Evolutionary conservation across 805 yeast genomes (phyloP), one percentile per base, ranked within the genome.

Genomic region (Hanseniaspora lachancei): DNA sequence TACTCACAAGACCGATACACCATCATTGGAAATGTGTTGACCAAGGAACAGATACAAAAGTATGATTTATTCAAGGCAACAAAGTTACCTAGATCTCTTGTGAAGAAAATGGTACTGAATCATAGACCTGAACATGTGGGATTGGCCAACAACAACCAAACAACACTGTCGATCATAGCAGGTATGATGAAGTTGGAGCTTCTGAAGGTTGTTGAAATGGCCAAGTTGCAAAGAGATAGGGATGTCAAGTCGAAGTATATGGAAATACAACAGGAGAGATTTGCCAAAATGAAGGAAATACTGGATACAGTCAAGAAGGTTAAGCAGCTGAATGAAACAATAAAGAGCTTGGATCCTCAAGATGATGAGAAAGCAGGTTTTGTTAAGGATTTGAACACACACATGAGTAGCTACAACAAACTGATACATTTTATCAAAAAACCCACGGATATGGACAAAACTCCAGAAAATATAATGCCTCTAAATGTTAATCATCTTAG

Each of bases 151-250:
- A 52, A 52, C 27, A 52, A 52, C 34, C 55, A 52, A 29, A 52
- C 55, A n/a, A 35, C 47, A 18, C 21, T 52, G 18, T 52, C 55
- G 2, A 52, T 52, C 16, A 27, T 52, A 6, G 55, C 55, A 15
- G 55, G 55, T 44, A 52, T 52, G 55, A 40, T 52, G 49, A 52
- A 52, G 29, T 20, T 52, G 13, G 55, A 52, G 32, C 46, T 52
- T 10, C 15, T 52, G 40, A 52, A 46, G 29, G 40, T 52, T 12
- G 46, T 52, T 21, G 55, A 52, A 39, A 52, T 44, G 10, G 55
- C 55, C 8, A 52, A 52, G 34, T 15, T 44, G 27, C 46, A 44
- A n/a, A 44, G 55, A 44, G 47, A 52, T 21, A 44, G 46, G 16
- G 49, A 52, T 46, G 47, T 52, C 16, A 52, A 44, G 32, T 35